Evolutionary conservation across 306 rosid species (phyloP).

Genomic region (Dryas octopetala): DNA sequence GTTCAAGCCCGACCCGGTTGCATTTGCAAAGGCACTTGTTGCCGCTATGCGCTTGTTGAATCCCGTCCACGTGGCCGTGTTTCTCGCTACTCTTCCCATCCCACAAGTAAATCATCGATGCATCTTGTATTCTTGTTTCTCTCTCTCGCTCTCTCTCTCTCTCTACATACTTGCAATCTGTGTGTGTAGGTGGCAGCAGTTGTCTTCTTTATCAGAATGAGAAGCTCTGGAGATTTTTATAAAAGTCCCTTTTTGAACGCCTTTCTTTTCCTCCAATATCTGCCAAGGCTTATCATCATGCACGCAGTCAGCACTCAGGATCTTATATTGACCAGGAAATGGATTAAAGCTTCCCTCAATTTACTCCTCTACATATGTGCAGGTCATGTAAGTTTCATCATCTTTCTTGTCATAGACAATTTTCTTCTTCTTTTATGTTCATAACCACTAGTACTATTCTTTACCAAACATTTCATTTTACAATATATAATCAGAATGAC

Average conservation of each 20-base stretch:
- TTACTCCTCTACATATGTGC: conserved; percentile 22
- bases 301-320: too few species aligned
- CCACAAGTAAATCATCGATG: neutral
- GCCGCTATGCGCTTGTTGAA: too few species aligned
- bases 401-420: neutral
- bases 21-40: too few species aligned
- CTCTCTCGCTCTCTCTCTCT: too few species aligned
- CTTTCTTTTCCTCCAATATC: conserved; percentile 21
- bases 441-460: too few species aligned
- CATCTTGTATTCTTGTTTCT: too few species aligned
- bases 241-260: neutral
- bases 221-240: neutral
- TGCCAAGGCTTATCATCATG: neutral
- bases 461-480: too few species aligned
- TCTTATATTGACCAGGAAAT: conserved; percentile 3
- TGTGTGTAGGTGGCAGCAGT: conserved; percentile 21
- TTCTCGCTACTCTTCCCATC: conserved; percentile 18
- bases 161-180: neutral
- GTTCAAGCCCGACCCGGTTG: neutral
- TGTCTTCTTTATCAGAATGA: neutral
- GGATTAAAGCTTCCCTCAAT: conserved; percentile 11
- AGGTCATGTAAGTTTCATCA: conserved; percentile 18
- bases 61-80: too few species aligned
- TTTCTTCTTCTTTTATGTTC: neutral
- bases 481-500: too few species aligned